Conservation (phyloP, 129 eudicot species). For the Flaveria linearis region DNA sequence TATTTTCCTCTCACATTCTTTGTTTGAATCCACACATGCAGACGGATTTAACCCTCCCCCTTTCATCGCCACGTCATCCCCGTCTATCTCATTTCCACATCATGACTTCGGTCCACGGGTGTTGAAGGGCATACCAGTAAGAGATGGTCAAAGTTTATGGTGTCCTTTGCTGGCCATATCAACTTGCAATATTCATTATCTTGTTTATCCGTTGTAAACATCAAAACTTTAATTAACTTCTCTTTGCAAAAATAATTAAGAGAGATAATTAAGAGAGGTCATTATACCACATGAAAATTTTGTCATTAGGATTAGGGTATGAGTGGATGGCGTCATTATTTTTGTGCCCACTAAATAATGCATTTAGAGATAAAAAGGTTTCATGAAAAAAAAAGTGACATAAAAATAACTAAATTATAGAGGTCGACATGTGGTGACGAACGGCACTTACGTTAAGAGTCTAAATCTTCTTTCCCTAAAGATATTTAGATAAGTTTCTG, state of each 20-base stretch:
- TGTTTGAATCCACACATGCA: too few species aligned
- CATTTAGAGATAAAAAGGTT: background rate
- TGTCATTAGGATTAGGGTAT: background rate
- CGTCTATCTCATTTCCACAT: too few species aligned
- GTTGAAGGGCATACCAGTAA: too few species aligned
- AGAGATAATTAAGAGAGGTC: background rate
- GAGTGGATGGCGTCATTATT: constrained; percentile 15
- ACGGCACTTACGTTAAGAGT: too few species aligned
- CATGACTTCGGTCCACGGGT: too few species aligned
- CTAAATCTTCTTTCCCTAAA: too few species aligned
- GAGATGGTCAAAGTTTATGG: background rate
- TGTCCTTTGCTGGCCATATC: background rate
- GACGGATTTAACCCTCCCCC: too few species aligned
- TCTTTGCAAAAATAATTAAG: background rate
- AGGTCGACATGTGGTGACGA: too few species aligned
- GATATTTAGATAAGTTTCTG: too few species aligned
- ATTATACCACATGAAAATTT: background rate
- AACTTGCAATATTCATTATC: background rate
- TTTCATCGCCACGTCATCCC: too few species aligned
- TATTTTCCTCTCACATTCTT: too few species aligned
- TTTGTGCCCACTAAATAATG: constrained; percentile 6
- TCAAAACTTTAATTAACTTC: background rate
- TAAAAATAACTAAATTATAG: background rate
- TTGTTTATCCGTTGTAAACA: background rate
- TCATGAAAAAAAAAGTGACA: background rate